phyloP scores from a whole-genome alignment of 2,329 filamentous ascomycete species.

The Drechslera avenae region DNA sequence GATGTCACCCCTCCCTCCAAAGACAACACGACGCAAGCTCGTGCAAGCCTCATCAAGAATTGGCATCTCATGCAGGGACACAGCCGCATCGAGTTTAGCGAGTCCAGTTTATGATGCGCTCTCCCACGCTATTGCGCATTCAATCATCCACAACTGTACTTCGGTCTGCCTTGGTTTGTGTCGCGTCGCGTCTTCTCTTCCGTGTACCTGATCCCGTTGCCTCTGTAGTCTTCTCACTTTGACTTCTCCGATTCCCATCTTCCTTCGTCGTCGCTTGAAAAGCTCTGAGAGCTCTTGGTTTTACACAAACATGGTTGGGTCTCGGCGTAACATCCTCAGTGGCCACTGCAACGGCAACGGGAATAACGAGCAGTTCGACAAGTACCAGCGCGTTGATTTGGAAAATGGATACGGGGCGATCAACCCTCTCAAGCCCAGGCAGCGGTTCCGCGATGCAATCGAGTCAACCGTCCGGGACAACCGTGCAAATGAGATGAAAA shows the following conservation, averaged over 20 bases:
- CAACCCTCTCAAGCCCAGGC: conserved; percentile 19
- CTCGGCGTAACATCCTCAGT: conserved; percentile 24
- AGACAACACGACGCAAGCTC: not conserved
- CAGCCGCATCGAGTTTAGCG: conserved; percentile 10
- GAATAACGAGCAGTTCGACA: conserved; percentile 15
- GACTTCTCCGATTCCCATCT: not conserved
- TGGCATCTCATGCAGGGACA: conserved; percentile 14
- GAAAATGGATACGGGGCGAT: conserved; percentile 37
- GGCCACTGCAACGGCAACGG: conserved; percentile 9
- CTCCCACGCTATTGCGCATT: conserved; percentile 11
- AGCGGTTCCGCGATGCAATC: conserved; percentile 55
- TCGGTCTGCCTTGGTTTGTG: conserved; percentile 8
- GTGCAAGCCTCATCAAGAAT: conserved; percentile 19
- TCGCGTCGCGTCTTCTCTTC: conserved; percentile 11
- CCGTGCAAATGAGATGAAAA: conserved; percentile 56
- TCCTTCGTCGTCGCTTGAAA: not conserved
- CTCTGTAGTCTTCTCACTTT: not conserved
- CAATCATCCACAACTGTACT: not conserved
- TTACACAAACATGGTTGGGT: conserved; percentile 30
- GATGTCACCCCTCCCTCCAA: conserved; percentile 6
- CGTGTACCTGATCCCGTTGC: conserved; percentile 1
- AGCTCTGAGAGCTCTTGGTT: not conserved
- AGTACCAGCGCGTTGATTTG: conserved; percentile 31
- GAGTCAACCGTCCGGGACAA: conserved; percentile 54
- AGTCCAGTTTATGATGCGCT: conserved; percentile 20